A percentile compares a stretch with the other conserved stretches of the same genome.
Conservation (phyloP, 371 early-diverging fungal genomes). For the Apophysomyces elegans region DNA sequence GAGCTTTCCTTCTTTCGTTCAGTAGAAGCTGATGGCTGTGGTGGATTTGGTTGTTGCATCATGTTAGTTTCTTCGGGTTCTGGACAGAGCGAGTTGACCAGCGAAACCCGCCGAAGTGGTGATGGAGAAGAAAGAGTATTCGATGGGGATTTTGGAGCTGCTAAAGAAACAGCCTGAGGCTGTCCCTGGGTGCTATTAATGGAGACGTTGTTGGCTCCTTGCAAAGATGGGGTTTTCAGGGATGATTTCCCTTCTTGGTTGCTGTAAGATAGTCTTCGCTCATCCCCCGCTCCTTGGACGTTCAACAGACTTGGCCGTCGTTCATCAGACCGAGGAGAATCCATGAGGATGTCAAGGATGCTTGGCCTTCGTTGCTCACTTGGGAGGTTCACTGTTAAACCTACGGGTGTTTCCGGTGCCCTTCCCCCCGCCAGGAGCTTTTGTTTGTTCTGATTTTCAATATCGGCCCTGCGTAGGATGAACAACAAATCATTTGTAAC, state of each 20-base stretch:
- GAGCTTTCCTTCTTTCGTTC: constrained; percentile 34
- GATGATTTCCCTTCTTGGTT: constrained; percentile 39
- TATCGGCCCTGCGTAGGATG: constrained; percentile 30
- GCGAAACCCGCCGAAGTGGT: constrained; percentile 15
- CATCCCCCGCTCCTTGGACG: constrained; percentile 18
- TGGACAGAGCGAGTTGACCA: constrained; percentile 13
- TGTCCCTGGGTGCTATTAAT: constrained; percentile 13
- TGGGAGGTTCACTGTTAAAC: constrained; percentile 15
- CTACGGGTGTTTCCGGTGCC: background rate
- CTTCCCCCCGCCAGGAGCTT: constrained; percentile 13
- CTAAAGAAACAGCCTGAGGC: constrained; percentile 11
- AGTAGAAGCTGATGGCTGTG: constrained; percentile 3
- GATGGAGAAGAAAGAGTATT: constrained; percentile 37
- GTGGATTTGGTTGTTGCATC: constrained; percentile 9
- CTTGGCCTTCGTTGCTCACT: constrained; percentile 40
- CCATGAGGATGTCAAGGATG: constrained; percentile 54
- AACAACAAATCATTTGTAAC: constrained; percentile 49
- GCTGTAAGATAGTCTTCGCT: constrained; percentile 15
- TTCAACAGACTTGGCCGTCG: constrained; percentile 24
- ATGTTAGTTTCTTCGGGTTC: constrained; percentile 7
- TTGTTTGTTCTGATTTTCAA: constrained; percentile 14
- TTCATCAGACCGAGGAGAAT: constrained; percentile 26
- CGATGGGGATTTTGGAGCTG: constrained; percentile 12
- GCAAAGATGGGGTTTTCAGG: constrained; percentile 24
- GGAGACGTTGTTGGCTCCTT: constrained; percentile 15